Base-by-base conservation (phyloP, 257 asterid species). In the Nicotiana undulata region DNA sequence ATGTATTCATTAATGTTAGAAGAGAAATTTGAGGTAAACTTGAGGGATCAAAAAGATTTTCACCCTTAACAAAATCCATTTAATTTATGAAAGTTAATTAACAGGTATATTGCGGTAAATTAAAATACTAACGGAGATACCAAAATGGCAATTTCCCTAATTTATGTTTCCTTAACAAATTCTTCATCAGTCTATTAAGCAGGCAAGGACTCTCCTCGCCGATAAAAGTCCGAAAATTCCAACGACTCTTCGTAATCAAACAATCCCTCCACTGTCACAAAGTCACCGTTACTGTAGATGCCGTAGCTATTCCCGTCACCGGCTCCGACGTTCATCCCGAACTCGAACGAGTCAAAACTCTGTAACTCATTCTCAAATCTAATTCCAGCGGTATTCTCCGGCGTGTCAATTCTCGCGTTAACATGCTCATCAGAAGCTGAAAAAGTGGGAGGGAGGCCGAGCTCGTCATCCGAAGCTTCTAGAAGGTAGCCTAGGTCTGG, bases 391-490 rank as follows among this genome's bases (percentile, higher is more conserved):
- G 60, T 76, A 26, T 29, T 63, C 4, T 4, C 31, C 7, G 81
- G 17, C 3, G 37, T 5, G 5, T 70, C n/a, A 15, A 5, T 37
- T 34, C 59, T 53, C 28, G 64, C 22, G 64, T 51, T 31, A 20
- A 46, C 20, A n/a, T 20, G 76, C 4, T 78, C 82, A 24, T 80
- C 65, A 34, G 75, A 63, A 10, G 63, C 32, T 46, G 82, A 18
- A 6, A 17, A 58, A 0, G 82, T 63, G 16, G 91, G 86, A 2
- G 91, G 91, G 44, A 88, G 85, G 32, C 91, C 88, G 28, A 88
- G 85, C 63, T 88, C 91, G 40, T 88, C 85, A 53, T 88, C 88
- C 4, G 91, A 86, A n/a, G 91, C 89, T 44, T 65, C 89, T 37
- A 86, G 83, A 22, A 88, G 89, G 76, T 76, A 88, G 12, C 89